Evolutionary conservation across 2,329 filamentous ascomycete genomes (phyloP).

Genomic region (Fusarium sambucinum): DNA sequence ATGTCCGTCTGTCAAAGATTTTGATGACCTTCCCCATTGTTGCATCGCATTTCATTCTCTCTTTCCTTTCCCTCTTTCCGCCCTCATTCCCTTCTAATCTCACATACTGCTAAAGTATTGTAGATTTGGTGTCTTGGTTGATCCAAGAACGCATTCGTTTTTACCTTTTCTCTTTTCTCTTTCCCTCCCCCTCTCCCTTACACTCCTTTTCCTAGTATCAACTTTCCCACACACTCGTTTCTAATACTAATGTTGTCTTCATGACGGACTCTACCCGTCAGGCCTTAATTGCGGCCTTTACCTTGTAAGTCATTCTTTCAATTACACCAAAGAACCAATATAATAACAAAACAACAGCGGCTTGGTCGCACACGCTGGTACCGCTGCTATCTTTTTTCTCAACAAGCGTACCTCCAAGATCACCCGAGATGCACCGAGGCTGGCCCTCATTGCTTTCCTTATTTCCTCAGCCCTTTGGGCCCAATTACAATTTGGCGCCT

Average conservation of each 20-base stretch:
- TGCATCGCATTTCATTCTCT: slow-evolving; percentile 25
- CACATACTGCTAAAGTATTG: slow-evolving; percentile 31
- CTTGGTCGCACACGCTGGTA: slow-evolving; percentile 65
- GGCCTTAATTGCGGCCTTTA: slow-evolving; percentile 66
- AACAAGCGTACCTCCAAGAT: slow-evolving; percentile 63
- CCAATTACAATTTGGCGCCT: slow-evolving; percentile 63
- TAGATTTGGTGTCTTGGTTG: slow-evolving; percentile 38
- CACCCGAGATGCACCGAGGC: slow-evolving; percentile 70
- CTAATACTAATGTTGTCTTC: slow-evolving; percentile 44
- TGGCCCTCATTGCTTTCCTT: slow-evolving; percentile 71
- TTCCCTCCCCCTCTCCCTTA: not conserved
- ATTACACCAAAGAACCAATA: slow-evolving; percentile 10
- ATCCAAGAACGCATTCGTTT: slow-evolving; percentile 34
- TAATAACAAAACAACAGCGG: slow-evolving; percentile 56
- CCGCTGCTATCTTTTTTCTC: slow-evolving; percentile 60
- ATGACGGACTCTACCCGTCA: slow-evolving; percentile 63
- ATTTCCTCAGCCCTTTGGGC: slow-evolving; percentile 66
- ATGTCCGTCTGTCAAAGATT: slow-evolving; percentile 18
- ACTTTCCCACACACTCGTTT: slow-evolving; percentile 50
- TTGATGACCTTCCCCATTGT: slow-evolving; percentile 19
- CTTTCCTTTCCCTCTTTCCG: slow-evolving; percentile 32
- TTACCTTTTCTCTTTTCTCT: not conserved
- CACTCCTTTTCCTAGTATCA: slow-evolving; percentile 45
- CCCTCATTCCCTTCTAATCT: slow-evolving; percentile 29
- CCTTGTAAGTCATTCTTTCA: slow-evolving; percentile 59